Evolutionary conservation across 2,329 filamentous ascomycete species (phyloP).

Genomic region (Fusarium dlaminii): DNA sequence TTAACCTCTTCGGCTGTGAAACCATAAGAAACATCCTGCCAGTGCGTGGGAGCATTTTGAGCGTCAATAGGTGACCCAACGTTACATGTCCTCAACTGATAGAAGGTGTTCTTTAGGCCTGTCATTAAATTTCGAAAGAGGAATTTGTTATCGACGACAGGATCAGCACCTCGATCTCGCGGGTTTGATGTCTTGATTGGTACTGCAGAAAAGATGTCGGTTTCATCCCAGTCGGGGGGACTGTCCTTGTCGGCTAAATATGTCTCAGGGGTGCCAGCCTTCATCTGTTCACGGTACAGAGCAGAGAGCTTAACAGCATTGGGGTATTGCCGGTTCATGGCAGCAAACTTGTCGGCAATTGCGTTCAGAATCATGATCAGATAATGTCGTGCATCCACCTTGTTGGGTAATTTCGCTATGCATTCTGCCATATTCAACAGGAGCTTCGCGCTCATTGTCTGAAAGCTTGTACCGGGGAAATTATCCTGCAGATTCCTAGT

Average conservation of each 20-base stretch:
- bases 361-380: constrained; percentile 97
- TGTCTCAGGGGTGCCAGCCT: constrained; percentile 71
- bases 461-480: constrained; percentile 97
- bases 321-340: constrained; percentile 95
- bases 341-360: constrained; percentile 96
- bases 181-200: constrained; percentile 96
- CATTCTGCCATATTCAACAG: constrained; percentile 98
- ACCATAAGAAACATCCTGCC: constrained; percentile 94
- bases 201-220: constrained; percentile 95
- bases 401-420: constrained; percentile 92
- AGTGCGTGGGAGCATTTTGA: constrained; percentile 83
- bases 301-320: constrained; percentile 95
- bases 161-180: constrained; percentile 86
- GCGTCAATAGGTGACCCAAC: constrained; percentile 76
- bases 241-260: constrained; percentile 85
- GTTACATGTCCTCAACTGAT: constrained; percentile 92
- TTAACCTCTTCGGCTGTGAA: constrained; percentile 98
- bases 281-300: constrained; percentile 75
- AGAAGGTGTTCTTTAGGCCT: constrained; percentile 95
- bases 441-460: constrained; percentile 98
- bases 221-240: constrained; percentile 95
- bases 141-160: constrained; percentile 96
- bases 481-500: constrained; percentile 95
- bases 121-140: constrained; percentile 97
- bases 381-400: constrained; percentile 93